Evolutionary conservation across 106 monocot species (phyloP), one percentile per base, ranked within the genome.

Genomic region (Apostasia ramifera): DNA sequence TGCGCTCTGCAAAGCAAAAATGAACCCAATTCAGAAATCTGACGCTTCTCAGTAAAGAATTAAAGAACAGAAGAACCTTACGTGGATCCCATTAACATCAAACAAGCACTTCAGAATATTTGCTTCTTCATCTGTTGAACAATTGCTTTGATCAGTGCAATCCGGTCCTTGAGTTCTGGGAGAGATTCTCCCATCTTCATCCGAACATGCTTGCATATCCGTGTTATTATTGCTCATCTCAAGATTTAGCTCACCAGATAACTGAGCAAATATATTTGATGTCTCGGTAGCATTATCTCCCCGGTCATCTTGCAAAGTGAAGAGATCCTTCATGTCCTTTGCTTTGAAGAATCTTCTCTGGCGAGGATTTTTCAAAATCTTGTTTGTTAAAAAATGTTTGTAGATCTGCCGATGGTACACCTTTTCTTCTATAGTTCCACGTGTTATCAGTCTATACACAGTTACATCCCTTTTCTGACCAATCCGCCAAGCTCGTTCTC

Each of bases 381-480:
- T 98, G 81, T 87, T 88, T 6, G 92, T 98, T 4, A 98, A 80
- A 54, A 98, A 98, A 78, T 92, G 86, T 60, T 98, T 98, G 73
- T 98, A 98, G 40, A 98, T 98, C 71, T 98, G 97, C 69, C 97
- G 73, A 54, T 98, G 97, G 69, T 98, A 98, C 9, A 98, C 83
- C 76, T 98, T 98, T 74, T 98, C 97, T 65, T 98, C 92, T 73
- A 98, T 98, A 11, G 97, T 98, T 41, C 97, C 97, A 47, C 92
- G 80, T 41, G 89, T 98, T n/a, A 98, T 90, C 62, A 98, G 65
- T 66, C 97, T 82, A 68, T 92, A 98, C 9, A 98, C 75, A 1
- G 86, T 89, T 44, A 98, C 97, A 76, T 98, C 97, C 41, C 69
- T 78, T 47, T 65, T 92, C 68, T 97, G 97, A n/a, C 97, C 97